Percentiles rank a stretch among this genome's conserved stretches.
These are phyloP conservation scores for Coemansia sp. DNA, from an alignment of 192 early-diverging fungal species.

Conservation along the genomic window DNA sequence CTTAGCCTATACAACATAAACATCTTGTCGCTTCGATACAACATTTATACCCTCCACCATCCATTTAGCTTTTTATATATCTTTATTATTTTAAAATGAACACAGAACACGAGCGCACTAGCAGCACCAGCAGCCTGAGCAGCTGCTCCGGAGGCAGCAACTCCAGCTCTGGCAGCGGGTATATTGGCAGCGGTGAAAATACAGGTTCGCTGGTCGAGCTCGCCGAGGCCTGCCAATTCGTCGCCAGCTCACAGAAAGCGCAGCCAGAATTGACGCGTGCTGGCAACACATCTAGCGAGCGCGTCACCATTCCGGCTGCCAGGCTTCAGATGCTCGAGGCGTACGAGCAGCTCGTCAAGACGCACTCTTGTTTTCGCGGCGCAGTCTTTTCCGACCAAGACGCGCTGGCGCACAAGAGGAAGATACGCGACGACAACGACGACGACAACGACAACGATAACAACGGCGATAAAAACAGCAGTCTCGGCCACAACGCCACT, in stretches of 20 bases:
- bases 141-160: no score
- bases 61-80: neutral
- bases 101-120: neutral
- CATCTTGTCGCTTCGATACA: no score
- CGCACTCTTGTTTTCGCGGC: neutral
- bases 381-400: neutral
- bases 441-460: no score
- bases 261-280: neutral
- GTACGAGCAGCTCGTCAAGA: neutral
- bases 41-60: no score
- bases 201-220: neutral
- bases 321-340: neutral
- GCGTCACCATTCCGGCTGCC: neutral
- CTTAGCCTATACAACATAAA: no score
- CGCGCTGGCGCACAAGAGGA: no score
- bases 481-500: no score
- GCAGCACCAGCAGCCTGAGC: neutral
- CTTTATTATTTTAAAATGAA: neutral
- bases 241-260: neutral
- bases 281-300: neutral
- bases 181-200: neutral
- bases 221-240: neutral
- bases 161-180: neutral
- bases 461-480: no score
- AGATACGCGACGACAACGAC: no score